A percentile compares a stretch with the other conserved stretches of the same genome.
These are phyloP conservation scores for Vitis rotundifolia DNA, from an alignment of 164 flowering plant genomes.

Conservation along the genomic window DNA sequence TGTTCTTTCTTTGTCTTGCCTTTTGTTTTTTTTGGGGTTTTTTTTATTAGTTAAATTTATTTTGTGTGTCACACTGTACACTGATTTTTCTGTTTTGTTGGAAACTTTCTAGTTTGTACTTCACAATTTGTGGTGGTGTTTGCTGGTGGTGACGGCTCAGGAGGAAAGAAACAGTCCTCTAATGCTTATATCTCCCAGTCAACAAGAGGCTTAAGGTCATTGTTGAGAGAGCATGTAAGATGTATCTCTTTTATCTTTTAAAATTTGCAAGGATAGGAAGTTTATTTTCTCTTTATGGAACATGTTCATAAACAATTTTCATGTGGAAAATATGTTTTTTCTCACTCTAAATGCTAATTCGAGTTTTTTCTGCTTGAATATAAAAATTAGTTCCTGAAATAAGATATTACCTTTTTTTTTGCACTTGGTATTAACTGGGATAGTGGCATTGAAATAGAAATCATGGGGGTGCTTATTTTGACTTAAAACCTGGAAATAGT, in stretches of 20 bases:
- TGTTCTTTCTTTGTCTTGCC: not conserved
- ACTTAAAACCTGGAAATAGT: too few species aligned
- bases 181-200: slow-evolving; percentile 88
- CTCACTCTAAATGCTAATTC: too few species aligned
- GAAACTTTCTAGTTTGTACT: slow-evolving; percentile 62
- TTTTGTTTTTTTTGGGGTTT: too few species aligned
- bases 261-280: too few species aligned
- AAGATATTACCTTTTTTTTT: slow-evolving; percentile 4
- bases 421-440: too few species aligned
- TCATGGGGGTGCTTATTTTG: too few species aligned
- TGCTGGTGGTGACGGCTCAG: slow-evolving; percentile 35
- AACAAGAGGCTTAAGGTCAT: slow-evolving; percentile 78
- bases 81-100: slow-evolving; percentile 11
- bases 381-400: not conserved
- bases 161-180: slow-evolving; percentile 41
- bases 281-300: too few species aligned
- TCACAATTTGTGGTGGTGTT: slow-evolving; percentile 90
- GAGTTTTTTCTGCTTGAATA: too few species aligned
- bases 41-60: too few species aligned
- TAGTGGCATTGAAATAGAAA: too few species aligned
- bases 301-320: too few species aligned
- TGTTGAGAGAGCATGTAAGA: slow-evolving; percentile 84
- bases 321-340: too few species aligned
- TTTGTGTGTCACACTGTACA: not conserved
- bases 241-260: not conserved